phyloP scores from a whole-genome alignment of 2,329 filamentous ascomycete species.

The Alternaria angustiovoidea region DNA sequence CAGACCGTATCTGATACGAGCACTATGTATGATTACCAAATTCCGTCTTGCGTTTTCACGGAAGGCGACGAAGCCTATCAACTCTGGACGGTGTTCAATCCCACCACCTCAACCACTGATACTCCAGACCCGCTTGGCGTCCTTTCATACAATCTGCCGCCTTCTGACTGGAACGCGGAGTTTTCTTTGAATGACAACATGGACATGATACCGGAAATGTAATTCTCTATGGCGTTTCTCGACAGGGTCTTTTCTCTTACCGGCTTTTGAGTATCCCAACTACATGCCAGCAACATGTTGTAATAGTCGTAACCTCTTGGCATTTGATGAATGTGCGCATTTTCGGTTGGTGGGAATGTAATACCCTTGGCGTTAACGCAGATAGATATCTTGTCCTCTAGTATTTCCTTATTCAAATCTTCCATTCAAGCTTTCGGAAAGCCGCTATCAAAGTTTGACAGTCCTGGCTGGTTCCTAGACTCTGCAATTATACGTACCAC shows the following conservation, averaged over 20 bases:
- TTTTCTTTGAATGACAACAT: conserved; percentile 39
- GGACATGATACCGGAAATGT: conserved; percentile 23
- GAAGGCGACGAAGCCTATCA: conserved; percentile 40
- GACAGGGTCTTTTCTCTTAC: not conserved
- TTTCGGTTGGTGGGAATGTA: not conserved
- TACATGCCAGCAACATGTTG: not conserved
- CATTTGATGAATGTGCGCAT: not conserved
- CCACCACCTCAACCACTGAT: conserved; percentile 36
- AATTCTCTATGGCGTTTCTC: not conserved
- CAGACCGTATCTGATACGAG: conserved; percentile 11
- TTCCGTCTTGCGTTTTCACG: conserved; percentile 12
- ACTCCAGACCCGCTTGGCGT: conserved; percentile 29
- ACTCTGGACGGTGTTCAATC: conserved; percentile 42
- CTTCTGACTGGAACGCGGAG: conserved; percentile 45
- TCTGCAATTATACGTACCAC: not conserved
- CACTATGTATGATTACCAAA: conserved; percentile 25
- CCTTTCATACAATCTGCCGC: conserved; percentile 35
- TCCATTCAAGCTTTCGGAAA: not conserved
- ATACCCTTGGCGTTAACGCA: not conserved
- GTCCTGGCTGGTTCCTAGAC: not conserved
- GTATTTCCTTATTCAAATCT: not conserved
- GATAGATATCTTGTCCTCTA: not conserved
- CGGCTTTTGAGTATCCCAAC: not conserved
- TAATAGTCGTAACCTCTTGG: not conserved
- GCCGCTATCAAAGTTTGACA: not conserved